A percentile compares a stretch with the other conserved stretches of the same genome.
These are phyloP conservation scores for Capsella rubella DNA, from an alignment of 441 rosid genomes.

Conservation along the genomic window DNA sequence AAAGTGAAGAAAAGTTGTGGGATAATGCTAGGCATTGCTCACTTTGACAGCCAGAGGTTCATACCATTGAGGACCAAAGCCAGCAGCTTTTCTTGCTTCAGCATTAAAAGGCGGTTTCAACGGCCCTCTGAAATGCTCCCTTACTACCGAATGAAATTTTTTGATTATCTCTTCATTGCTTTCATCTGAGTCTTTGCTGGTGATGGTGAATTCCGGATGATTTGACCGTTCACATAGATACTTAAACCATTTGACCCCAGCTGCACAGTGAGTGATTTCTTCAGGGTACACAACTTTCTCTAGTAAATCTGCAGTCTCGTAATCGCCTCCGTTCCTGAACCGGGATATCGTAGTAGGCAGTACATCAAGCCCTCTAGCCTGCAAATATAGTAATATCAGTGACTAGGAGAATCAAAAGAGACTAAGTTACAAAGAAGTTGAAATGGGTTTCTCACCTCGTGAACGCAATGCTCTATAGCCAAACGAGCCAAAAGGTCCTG, in stretches of 20 bases:
- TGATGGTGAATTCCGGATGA: constrained; percentile 18
- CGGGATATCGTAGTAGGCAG: constrained; percentile 82
- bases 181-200: constrained; percentile 34
- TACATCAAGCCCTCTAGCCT: constrained; percentile 96
- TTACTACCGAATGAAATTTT: constrained; percentile 72
- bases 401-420: neutral
- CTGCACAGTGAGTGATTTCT: constrained; percentile 60
- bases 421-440: constrained; percentile 4
- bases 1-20: neutral
- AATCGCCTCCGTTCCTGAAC: constrained; percentile 81
- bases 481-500: constrained; percentile 75
- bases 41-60: constrained; percentile 84
- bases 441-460: constrained; percentile 58
- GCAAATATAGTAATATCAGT: constrained; percentile 24
- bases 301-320: constrained; percentile 73
- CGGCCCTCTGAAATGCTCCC: constrained; percentile 83
- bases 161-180: constrained; percentile 50
- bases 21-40: constrained; percentile 17
- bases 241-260: constrained; percentile 51
- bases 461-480: constrained; percentile 90
- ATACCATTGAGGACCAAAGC: constrained; percentile 88
- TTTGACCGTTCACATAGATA: constrained; percentile 44
- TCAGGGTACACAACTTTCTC: constrained; percentile 83
- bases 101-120: constrained; percentile 76
- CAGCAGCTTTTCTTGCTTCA: constrained; percentile 87